Percentiles rank a stretch among this genome's conserved stretches.
Conservation (phyloP, 2,329 filamentous ascomycete species). For the Sphaerulina vaccinii region DNA sequence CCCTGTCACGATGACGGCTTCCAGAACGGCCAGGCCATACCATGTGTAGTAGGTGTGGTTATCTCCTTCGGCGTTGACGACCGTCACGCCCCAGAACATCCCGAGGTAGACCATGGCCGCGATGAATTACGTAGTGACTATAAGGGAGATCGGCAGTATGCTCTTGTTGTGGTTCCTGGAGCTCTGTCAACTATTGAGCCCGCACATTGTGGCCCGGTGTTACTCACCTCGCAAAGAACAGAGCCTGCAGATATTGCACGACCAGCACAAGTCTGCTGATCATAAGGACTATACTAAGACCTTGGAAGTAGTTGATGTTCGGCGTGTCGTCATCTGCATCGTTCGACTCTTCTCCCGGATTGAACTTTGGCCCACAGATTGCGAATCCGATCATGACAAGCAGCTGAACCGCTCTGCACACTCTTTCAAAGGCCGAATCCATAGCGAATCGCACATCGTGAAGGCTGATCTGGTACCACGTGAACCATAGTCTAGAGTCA, state of each 20-base stretch:
- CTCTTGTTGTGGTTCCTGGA: slow-evolving; percentile 33
- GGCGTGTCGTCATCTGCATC: slow-evolving; percentile 38
- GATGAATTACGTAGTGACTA: slow-evolving; percentile 37
- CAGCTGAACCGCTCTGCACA: slow-evolving; percentile 59
- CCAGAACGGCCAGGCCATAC: slow-evolving; percentile 49
- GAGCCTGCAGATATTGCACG: slow-evolving; percentile 41
- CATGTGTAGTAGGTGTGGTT: slow-evolving; percentile 49
- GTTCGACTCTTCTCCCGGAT: slow-evolving; percentile 39
- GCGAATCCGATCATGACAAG: slow-evolving; percentile 66
- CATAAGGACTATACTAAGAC: slow-evolving; percentile 41
- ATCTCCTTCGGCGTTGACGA: slow-evolving; percentile 7
- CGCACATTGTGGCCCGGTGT: background rate
- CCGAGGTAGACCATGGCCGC: slow-evolving; percentile 39
- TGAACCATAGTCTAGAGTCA: too few relatives aligned
- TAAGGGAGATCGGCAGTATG: slow-evolving; percentile 35
- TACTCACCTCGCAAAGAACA: slow-evolving; percentile 33
- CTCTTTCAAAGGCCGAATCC: slow-evolving; percentile 63
- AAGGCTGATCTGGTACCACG: slow-evolving; percentile 64
- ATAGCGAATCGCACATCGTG: slow-evolving; percentile 66
- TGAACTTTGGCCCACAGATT: slow-evolving; percentile 52
- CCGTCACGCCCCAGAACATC: slow-evolving; percentile 31
- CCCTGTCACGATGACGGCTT: slow-evolving; percentile 35
- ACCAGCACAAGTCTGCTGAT: slow-evolving; percentile 38
- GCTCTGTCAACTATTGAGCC: background rate
- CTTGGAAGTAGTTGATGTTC: slow-evolving; percentile 42